These are phyloP conservation scores for Malus fusca DNA, from an alignment of 306 rosid species.

Conservation along the genomic window DNA sequence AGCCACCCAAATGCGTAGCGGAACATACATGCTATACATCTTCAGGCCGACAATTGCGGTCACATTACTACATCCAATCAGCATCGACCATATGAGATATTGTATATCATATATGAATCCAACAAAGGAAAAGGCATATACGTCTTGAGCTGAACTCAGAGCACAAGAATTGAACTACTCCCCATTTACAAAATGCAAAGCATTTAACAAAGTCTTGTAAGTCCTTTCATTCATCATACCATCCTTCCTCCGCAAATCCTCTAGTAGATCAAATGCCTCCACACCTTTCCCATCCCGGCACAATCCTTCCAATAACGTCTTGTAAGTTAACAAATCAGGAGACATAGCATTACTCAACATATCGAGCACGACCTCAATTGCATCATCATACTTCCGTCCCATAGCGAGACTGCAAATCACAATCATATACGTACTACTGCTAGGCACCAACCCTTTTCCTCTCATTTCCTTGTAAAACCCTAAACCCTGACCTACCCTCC, in stretches of 20 bases:
- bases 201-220: slow-evolving; percentile 52
- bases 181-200: slow-evolving; percentile 33
- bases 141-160: neutral
- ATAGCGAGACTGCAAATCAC: slow-evolving; percentile 63
- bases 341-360: slow-evolving; percentile 61
- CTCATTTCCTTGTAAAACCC: slow-evolving; percentile 75
- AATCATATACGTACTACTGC: slow-evolving; percentile 51
- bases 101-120: neutral
- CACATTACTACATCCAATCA: neutral
- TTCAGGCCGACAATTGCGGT: neutral
- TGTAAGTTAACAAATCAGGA: slow-evolving; percentile 77
- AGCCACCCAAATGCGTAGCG: neutral
- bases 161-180: neutral
- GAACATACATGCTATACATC: neutral
- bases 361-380: slow-evolving; percentile 53
- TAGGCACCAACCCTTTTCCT: slow-evolving; percentile 48
- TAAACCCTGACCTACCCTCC: slow-evolving; percentile 66
- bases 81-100: neutral
- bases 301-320: slow-evolving; percentile 68
- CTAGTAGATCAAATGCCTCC: slow-evolving; percentile 62
- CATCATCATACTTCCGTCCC: slow-evolving; percentile 61
- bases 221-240: slow-evolving; percentile 36
- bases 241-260: slow-evolving; percentile 63
- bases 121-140: slow-evolving; percentile 1
- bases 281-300: slow-evolving; percentile 58